Base-by-base conservation (phyloP, 2,329 filamentous ascomycete species). In the Exophiala viscosa region DNA sequence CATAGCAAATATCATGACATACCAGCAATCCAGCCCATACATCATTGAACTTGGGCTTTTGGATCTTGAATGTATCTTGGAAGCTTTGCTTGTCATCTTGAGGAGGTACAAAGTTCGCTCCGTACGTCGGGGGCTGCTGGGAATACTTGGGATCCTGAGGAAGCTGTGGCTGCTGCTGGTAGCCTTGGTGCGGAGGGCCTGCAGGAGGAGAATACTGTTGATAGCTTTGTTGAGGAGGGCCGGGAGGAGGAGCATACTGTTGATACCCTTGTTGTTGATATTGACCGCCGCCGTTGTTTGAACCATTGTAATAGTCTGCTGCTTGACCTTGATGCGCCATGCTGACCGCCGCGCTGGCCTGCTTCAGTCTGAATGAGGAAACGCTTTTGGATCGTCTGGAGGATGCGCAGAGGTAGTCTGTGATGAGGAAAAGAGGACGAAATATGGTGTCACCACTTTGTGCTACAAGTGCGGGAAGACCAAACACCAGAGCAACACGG, bases 21-120 rank as follows among this genome's bases (percentile, higher is more conserved):
- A 87, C 85, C 65, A 96, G 73, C 36, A 95, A 73, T 3, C 87
- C 90, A 3, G 91, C 91, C 92, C 91, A 96, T 20, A 88, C 67
- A 67, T 97, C 92, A 65, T 96, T 89, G 73, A 80, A 96, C 69
- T 92, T 95, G n/a, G 90, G 90, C 58, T 76, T 84, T 46, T 88
- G 81, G 47, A 96, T 70, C 70, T 86, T 86, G 76, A 97, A 96
- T 1, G 84, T 82, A 65, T 96, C 81, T 15, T 92, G 83, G 66
- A 95, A 96, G 13, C 66, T 73, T 41, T 73, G 70, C 66, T 80
- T 78, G 58, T 74, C 72, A 44, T 74, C 72, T 32, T 63, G 66
- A 4, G 66, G 65, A 35, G 65, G 60, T 18, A 64, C 64, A 42
- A 66, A 73, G 48, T 69, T 67, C 54, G 70, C 67, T 5, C 67